Evolutionary conservation across 2,329 filamentous ascomycete genomes (phyloP).

Genomic region (Cordyceps tenuipes): DNA sequence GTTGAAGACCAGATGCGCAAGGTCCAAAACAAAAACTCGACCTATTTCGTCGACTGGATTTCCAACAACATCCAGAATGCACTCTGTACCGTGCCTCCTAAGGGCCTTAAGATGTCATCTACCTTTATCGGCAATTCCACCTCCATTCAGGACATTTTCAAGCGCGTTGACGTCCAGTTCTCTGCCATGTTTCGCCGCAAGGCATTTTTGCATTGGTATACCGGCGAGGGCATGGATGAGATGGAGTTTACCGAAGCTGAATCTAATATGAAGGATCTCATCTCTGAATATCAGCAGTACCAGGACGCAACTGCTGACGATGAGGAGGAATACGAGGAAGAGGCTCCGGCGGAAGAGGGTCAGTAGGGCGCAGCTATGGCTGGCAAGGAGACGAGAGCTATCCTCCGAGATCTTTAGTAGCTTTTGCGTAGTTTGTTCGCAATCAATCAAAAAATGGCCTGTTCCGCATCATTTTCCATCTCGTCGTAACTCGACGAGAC

Average conservation of each 20-base stretch:
- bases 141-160: constrained; percentile 99
- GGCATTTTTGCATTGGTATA: constrained; percentile 99
- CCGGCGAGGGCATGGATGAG: constrained; percentile 99
- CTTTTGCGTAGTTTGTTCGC: background rate
- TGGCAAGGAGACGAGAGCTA: background rate
- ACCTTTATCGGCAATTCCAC: constrained; percentile 99
- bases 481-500: too few relatives aligned
- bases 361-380: background rate
- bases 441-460: background rate
- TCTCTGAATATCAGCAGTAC: constrained; percentile 99
- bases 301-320: constrained; percentile 98
- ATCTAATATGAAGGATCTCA: constrained; percentile 99
- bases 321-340: constrained; percentile 95
- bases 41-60: constrained; percentile 99
- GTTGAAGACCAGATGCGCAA: constrained; percentile 99
- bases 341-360: constrained; percentile 25
- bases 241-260: constrained; percentile 99
- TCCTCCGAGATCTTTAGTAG: background rate
- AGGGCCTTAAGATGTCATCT: constrained; percentile 96
- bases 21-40: constrained; percentile 98
- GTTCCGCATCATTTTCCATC: too few relatives aligned
- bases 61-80: constrained; percentile 99
- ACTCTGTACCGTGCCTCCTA: constrained; percentile 95
- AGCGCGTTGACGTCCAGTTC: constrained; percentile 99
- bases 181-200: constrained; percentile 99